Conservation (phyloP, 2,329 filamentous ascomycete genomes). For the Exserohilum rostratum region DNA sequence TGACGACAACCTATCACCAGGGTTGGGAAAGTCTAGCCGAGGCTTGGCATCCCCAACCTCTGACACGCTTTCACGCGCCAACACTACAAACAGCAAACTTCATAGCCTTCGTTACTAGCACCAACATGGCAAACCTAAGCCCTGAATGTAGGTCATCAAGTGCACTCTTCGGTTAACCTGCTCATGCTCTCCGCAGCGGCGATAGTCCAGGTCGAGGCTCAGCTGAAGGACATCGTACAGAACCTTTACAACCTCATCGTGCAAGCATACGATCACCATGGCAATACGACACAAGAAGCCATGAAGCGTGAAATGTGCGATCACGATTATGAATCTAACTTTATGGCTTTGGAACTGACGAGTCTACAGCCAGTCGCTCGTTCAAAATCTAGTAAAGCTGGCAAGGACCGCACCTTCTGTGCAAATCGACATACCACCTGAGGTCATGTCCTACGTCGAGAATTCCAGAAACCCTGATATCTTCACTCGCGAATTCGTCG, state of each 20-base stretch:
- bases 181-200: slow-evolving; percentile 15
- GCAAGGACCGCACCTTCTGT: slow-evolving; percentile 56
- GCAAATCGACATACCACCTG: slow-evolving; percentile 62
- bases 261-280: slow-evolving; percentile 66
- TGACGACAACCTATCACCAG: slow-evolving; percentile 23
- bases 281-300: slow-evolving; percentile 61
- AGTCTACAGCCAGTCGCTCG: slow-evolving; percentile 54
- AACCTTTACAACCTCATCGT: slow-evolving; percentile 65
- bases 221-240: slow-evolving; percentile 66
- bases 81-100: slow-evolving; percentile 1
- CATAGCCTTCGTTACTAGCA: background rate
- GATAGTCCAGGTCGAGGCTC: slow-evolving; percentile 49
- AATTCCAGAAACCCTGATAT: slow-evolving; percentile 69
- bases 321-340: no score
- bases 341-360: slow-evolving; percentile 1
- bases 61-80: slow-evolving; percentile 4
- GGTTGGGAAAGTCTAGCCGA: slow-evolving; percentile 23
- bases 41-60: slow-evolving; percentile 19
- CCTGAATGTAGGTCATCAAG: slow-evolving; percentile 7
- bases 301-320: slow-evolving; percentile 64
- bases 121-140: slow-evolving; percentile 14
- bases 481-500: slow-evolving; percentile 69
- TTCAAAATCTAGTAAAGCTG: slow-evolving; percentile 61
- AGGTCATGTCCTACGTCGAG: slow-evolving; percentile 68
- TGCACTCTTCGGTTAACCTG: background rate